Percentiles rank a stretch among this genome's conserved stretches.
Evolutionary conservation across 1,139 yeast genomes (phyloP).

Genomic region (Debaryomycetaceae sp.): DNA sequence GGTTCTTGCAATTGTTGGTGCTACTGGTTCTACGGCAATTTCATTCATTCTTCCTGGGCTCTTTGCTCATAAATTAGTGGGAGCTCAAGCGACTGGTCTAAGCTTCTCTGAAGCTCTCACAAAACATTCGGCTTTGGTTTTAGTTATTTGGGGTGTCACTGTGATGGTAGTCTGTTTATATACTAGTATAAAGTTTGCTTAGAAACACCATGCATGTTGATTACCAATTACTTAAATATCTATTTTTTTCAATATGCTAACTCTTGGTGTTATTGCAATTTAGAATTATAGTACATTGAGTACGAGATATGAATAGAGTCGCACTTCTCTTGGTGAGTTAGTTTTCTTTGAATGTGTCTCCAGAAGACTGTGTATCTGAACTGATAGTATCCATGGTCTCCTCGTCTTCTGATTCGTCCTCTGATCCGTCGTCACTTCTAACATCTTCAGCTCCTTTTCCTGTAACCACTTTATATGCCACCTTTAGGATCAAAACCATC

Average conservation of each 20-base stretch:
- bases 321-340: conserved; percentile 1
- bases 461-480: conserved; percentile 62
- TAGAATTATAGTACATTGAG: not conserved
- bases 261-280: not conserved
- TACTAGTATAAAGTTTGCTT: conserved; percentile 26
- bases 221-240: not conserved
- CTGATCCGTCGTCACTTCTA: conserved; percentile 62
- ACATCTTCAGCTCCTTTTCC: conserved; percentile 82
- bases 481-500: conserved; percentile 71
- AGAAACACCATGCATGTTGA: not conserved
- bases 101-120: conserved; percentile 20
- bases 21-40: conserved; percentile 59
- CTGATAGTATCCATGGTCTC: conserved; percentile 9
- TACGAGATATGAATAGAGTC: not conserved
- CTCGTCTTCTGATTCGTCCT: conserved; percentile 37
- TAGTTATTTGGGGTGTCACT: conserved; percentile 39
- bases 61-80: conserved; percentile 50
- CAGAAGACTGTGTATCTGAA: not conserved
- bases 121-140: conserved; percentile 26
- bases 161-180: conserved; percentile 43
- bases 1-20: conserved; percentile 56
- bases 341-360: conserved; percentile 3
- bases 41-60: conserved; percentile 58
- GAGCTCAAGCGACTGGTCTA: conserved; percentile 26
- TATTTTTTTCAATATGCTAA: not conserved